phyloP scores from a whole-genome alignment of 805 yeast genomes.

The Peterozyma toletana region DNA sequence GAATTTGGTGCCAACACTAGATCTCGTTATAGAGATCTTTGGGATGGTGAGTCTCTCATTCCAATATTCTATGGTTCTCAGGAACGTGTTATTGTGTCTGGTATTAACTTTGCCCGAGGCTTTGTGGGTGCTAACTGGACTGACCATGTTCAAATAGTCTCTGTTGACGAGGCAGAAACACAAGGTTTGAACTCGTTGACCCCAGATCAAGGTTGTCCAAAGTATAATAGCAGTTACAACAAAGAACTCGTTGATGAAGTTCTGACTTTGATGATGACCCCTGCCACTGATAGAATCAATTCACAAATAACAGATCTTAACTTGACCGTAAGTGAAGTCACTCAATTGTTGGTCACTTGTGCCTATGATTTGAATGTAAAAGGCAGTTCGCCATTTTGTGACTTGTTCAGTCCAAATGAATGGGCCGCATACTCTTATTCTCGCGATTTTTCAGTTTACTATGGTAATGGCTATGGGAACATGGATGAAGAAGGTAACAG shows the following conservation, averaged over 20 bases:
- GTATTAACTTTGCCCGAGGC: conserved; percentile 38
- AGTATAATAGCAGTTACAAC: conserved; percentile 22
- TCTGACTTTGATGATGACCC: conserved; percentile 21
- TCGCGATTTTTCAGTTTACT: conserved; percentile 52
- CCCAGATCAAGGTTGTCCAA: conserved; percentile 35
- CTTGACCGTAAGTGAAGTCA: conserved; percentile 32
- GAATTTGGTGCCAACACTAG: conserved; percentile 38
- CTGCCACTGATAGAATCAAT: conserved; percentile 5
- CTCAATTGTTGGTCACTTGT: conserved; percentile 27
- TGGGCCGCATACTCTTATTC: conserved; percentile 50
- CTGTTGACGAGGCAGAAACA: conserved; percentile 25
- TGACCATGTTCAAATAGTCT: conserved; percentile 25
- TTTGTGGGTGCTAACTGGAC: conserved; percentile 36
- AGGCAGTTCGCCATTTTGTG: conserved; percentile 32
- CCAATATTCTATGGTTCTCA: conserved; percentile 44
- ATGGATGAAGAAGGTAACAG: conserved; percentile 10
- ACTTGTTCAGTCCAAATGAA: conserved; percentile 33
- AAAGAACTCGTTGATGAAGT: conserved; percentile 8
- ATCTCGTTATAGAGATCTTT: conserved; percentile 33
- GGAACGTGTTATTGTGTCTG: conserved; percentile 38
- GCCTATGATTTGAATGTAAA: conserved; percentile 33
- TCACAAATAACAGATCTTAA: conserved; percentile 22
- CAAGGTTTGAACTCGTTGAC: conserved; percentile 46
- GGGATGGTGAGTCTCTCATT: conserved; percentile 25
- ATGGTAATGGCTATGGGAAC: conserved; percentile 58